A percentile compares a stretch with the other conserved stretches of the same genome.
Evolutionary conservation across 345 rosid genomes (phyloP).

Genomic region (Ceriops decandra): DNA sequence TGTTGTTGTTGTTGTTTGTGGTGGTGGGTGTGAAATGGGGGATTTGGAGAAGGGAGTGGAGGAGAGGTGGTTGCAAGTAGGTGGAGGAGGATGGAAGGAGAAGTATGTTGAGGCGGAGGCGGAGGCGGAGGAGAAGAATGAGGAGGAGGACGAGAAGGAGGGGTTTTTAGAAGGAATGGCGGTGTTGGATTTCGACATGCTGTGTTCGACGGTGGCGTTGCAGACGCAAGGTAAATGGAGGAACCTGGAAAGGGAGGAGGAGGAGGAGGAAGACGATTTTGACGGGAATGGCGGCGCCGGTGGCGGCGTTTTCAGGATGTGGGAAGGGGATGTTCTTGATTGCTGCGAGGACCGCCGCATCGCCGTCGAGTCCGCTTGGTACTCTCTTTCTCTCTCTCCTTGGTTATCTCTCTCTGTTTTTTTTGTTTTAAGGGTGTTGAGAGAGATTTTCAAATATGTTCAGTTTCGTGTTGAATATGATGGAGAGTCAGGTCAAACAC

Average conservation of each 20-base stretch:
- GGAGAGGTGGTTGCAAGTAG: background rate
- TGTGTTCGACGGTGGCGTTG: conserved; percentile 86
- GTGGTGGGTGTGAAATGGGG: conserved; percentile 6
- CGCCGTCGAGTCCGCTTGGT: conserved; percentile 82
- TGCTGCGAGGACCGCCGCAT: conserved; percentile 73
- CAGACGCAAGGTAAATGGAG: conserved; percentile 89
- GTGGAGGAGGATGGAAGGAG: conserved; percentile 21
- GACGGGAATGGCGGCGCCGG: conserved; percentile 34
- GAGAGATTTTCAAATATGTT: no score
- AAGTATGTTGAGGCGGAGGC: conserved; percentile 5
- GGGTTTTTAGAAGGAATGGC: conserved; percentile 54
- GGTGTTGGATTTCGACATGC: conserved; percentile 81
- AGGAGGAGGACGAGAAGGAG: conserved; percentile 36
- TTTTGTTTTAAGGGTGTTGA: background rate
- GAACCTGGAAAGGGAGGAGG: conserved; percentile 31
- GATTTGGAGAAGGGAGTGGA: conserved; percentile 17
- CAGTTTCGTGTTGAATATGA: no score
- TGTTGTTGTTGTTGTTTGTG: background rate
- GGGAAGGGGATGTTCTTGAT: conserved; percentile 90
- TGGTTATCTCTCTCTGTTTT: no score
- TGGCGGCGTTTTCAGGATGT: conserved; percentile 79
- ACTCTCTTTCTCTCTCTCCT: conserved; percentile 1
- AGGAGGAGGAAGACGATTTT: conserved; percentile 1
- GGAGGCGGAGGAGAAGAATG: conserved; percentile 13
- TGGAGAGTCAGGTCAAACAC: no score